Base-by-base conservation (phyloP, 139 green algal genomes). In the Micromonas pusilla region DNA sequence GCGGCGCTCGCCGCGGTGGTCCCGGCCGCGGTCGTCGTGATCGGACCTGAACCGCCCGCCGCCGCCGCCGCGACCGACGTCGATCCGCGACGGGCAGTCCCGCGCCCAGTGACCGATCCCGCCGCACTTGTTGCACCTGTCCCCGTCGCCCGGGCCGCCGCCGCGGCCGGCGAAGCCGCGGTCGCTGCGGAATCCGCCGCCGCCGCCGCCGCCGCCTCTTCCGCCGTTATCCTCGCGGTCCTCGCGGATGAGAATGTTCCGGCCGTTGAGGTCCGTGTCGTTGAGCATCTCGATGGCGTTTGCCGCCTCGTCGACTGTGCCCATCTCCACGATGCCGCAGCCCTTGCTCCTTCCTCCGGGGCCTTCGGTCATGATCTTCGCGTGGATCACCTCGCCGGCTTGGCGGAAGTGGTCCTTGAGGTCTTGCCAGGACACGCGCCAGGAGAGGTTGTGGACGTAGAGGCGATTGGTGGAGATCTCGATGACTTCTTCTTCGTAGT, bases 261-360 rank as follows among this genome's bases (percentile, higher is more conserved):
- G 89, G 26, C 93, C 93, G 52, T 83, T 88, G 25, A 97, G 83
- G 63, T 97, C 91, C 9, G 79, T 81, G 60, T 91, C 92, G 79
- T 96, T 93, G 60, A 95, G 64, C 66, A 38, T 31, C 26, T 34
- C 71, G 53, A 60, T 62, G 60, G 60, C 74, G 63, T 36, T 54
- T n/a, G 32, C 33, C 23, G 74, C 92, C 88, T 96, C 90, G 68
- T 95, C 90, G 0, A 86, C 83, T 0, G 82, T 91, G 83, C 94
- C 89, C 45, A 93, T 96, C 87, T 97, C 92, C 25, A 97, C 88
- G 73, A 95, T 93, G 54, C 93, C 93, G 89, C 93, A 98, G 67
- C 93, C 93, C 83, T 96, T 97, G 31, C 91, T 96, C 6, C 91
- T 84, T 60, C 91, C 92, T 5, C 23, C 25, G 70, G 16, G n/a